Evolutionary conservation across 768 basidiomycete genomes (phyloP).

Genomic region (Leccinum subgranulosum): DNA sequence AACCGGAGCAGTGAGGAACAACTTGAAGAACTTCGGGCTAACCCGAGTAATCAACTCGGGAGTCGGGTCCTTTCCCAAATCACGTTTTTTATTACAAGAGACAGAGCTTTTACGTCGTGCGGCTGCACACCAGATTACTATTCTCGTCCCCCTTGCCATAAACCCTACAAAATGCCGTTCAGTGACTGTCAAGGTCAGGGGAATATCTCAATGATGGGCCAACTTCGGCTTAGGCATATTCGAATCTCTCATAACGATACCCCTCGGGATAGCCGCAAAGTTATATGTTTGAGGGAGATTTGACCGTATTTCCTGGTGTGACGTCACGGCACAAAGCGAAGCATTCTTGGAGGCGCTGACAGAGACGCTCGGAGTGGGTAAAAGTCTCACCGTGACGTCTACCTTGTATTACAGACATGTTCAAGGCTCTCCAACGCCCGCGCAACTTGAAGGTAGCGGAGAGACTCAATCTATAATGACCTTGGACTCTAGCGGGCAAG

Average conservation of each 20-base stretch:
- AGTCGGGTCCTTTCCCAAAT: neutral
- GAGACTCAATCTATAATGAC: neutral
- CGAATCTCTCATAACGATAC: neutral
- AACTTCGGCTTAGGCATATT: neutral
- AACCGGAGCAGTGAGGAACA: neutral
- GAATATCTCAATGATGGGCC: neutral
- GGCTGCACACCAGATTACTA: neutral
- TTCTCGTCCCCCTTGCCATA: neutral
- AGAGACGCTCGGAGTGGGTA: neutral
- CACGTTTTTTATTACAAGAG: neutral
- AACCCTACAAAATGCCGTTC: conserved; percentile 2
- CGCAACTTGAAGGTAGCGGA: neutral
- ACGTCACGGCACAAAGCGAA: neutral
- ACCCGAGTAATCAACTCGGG: neutral
- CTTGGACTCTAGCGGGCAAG: neutral
- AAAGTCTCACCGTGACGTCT: neutral
- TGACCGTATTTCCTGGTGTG: neutral
- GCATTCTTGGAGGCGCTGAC: neutral
- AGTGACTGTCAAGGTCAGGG: neutral
- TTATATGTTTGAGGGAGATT: neutral
- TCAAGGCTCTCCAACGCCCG: neutral
- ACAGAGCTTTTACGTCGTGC: neutral
- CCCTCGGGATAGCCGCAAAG: neutral
- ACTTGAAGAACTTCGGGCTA: too few relatives aligned
- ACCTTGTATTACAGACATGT: neutral